phyloP scores from a whole-genome alignment of 148 eudicot species.

The Vaccinium vitisidaea region DNA sequence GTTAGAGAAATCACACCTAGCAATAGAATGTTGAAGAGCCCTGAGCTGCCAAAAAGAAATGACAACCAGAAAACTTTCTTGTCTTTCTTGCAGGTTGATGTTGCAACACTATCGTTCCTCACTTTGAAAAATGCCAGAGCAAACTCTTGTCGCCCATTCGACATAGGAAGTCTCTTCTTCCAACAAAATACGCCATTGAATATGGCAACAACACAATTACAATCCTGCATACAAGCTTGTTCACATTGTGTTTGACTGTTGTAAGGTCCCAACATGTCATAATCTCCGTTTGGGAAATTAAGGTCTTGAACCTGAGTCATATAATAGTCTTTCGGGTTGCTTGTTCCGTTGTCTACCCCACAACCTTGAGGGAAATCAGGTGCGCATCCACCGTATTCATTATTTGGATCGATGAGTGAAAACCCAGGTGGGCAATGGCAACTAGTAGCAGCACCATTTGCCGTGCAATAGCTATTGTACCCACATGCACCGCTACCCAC shows the following conservation, averaged over 20 bases:
- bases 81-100: background rate
- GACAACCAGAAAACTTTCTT: background rate
- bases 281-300: constrained; percentile 4
- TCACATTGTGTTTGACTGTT: background rate
- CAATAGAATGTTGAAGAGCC: background rate
- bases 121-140: background rate
- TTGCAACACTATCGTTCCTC: background rate
- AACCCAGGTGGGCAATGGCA: background rate
- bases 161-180: constrained; percentile 13
- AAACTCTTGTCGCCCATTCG: background rate
- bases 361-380: background rate
- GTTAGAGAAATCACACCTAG: background rate
- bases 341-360: background rate
- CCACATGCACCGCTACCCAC: constrained; percentile 3
- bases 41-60: background rate
- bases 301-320: background rate
- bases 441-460: background rate
- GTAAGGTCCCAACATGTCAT: background rate
- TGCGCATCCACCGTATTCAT: background rate
- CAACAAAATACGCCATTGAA: background rate
- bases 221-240: constrained; percentile 13
- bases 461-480: constrained; percentile 1
- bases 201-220: background rate
- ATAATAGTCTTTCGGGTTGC: background rate
- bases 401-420: background rate